phyloP scores from a whole-genome alignment of 768 basidiomycete genomes.

The Hebeloma cylindrosporum region DNA sequence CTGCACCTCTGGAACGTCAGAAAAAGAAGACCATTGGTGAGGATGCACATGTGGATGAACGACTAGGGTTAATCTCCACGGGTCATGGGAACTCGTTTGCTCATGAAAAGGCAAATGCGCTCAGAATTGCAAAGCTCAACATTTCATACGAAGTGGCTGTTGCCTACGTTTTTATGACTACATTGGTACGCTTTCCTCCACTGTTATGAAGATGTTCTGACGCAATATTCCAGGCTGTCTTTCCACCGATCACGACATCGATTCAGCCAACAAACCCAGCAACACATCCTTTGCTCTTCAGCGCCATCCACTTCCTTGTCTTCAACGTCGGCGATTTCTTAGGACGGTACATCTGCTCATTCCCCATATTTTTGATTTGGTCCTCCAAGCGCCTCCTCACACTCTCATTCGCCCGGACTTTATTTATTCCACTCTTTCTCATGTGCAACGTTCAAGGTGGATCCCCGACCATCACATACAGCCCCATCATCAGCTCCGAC shows the following conservation, averaged over 20 bases:
- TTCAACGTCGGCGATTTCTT: conserved; percentile 73
- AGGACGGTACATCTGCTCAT: conserved; percentile 68
- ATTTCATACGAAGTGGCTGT: conserved; percentile 68
- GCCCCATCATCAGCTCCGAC: conserved; percentile 74
- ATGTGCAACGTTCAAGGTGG: conserved; percentile 78
- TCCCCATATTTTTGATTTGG: conserved; percentile 68
- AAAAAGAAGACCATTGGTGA: conserved; percentile 21
- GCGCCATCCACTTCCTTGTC: conserved; percentile 70
- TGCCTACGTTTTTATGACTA: conserved; percentile 74
- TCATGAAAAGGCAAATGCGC: conserved; percentile 42
- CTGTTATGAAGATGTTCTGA: conserved; percentile 1
- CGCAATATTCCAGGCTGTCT: conserved; percentile 61
- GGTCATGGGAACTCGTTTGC: conserved; percentile 22
- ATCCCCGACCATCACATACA: conserved; percentile 25
- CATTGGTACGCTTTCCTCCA: conserved; percentile 56
- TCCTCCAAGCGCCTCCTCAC: conserved; percentile 59
- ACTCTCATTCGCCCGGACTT: conserved; percentile 66
- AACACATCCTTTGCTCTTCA: conserved; percentile 83
- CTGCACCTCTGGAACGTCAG: conserved; percentile 45
- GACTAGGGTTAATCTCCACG: conserved; percentile 39
- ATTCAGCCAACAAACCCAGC: conserved; percentile 63
- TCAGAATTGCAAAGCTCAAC: conserved; percentile 64
- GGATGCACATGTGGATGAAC: conserved; percentile 30
- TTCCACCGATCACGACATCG: conserved; percentile 81
- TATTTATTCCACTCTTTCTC: conserved; percentile 88